phyloP scores from a whole-genome alignment of 192 early-diverging fungal genomes.

The Linnemannia elongata region DNA sequence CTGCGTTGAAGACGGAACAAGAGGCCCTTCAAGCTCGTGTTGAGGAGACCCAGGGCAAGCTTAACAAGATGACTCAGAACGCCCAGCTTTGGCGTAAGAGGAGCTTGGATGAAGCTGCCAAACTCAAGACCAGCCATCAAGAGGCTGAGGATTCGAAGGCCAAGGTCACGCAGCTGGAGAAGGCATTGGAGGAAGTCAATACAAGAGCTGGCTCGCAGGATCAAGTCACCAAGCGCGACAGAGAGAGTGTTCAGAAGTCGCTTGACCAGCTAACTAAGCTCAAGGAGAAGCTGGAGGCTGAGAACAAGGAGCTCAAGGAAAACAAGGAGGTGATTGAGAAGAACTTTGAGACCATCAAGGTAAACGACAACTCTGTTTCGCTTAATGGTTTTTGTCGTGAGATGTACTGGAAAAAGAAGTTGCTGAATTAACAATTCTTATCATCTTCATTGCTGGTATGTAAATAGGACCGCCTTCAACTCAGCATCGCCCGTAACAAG shows the following conservation, averaged over 20 bases:
- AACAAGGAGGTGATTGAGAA: conserved; percentile 22
- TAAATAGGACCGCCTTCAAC: not conserved
- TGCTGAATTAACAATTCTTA: not conserved
- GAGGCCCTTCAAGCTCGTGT: conserved; percentile 27
- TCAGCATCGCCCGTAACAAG: conserved; percentile 21
- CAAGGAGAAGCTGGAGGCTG: conserved; percentile 30
- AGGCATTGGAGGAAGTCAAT: conserved; percentile 54
- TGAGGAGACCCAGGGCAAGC: conserved; percentile 41
- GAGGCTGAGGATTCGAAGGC: conserved; percentile 36
- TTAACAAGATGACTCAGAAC: conserved; percentile 29
- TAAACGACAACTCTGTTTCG: not conserved
- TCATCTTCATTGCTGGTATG: not conserved
- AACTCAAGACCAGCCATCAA: conserved; percentile 30
- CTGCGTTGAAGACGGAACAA: conserved; percentile 26
- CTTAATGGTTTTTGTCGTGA: not conserved
- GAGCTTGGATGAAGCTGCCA: conserved; percentile 27
- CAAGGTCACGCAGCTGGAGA: conserved; percentile 55
- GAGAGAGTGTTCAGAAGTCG: conserved; percentile 17
- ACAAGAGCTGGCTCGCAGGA: conserved; percentile 38
- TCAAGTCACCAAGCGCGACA: not conserved
- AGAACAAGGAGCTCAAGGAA: conserved; percentile 22
- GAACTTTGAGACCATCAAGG: conserved; percentile 36
- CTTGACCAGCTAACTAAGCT: conserved; percentile 7
- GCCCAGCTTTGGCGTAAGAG: conserved; percentile 40
- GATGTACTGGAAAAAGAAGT: not conserved